Base-by-base conservation (phyloP, 768 basidiomycete genomes). In the Mycena indigotica region DNA sequence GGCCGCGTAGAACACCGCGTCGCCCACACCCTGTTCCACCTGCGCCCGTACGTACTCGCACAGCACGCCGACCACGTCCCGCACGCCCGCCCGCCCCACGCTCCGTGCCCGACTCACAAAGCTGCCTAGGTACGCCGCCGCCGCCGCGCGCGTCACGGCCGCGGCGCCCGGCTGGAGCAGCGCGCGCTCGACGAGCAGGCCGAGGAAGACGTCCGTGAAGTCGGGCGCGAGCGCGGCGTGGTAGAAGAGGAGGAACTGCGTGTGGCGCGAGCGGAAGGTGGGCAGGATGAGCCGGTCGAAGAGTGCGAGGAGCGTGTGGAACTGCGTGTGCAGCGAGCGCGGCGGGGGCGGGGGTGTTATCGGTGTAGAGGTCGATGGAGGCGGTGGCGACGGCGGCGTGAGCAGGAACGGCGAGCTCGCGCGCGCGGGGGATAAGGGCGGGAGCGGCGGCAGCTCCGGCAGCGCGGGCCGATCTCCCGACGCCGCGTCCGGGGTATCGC, bases 201-300 rank as follows among this genome's bases (percentile, higher is more conserved):
- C 96, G 59, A 92, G 91, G 70, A 99, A 98, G 53, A 93, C 81
- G 70, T 99, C 96, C 44, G 89, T 83, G 65, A 94, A 97, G 59
- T 92, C 86, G 2, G 89, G 78, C 64, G 94, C 88, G 51, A 96
- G 87, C 0, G 96, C 98, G 21, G 95, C 83, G 67, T 88, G 93
- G 87, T 93, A 97, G 78, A 99, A 99, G 45, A 98, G 67, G 58
- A 99, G 83, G 75, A 99, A 99, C 66, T 98, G 97, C 15, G 94
- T 95, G 72, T 98, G 97, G 35, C 95, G 91, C 0, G 95, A 97
- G 67, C 95, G 95, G 77, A 97, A 97, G 2, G 97, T 98, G 35
- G 88, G 90, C 49, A 99, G 83, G 69, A 99, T 94, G 32, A 88
- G 88, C 38, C 93, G 86, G 70, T 97, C 93, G 67, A 99, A 99